Percentiles rank a stretch among this genome's conserved stretches.
These are phyloP conservation scores for Cyclostephanos invisitatus DNA, from an alignment of 108 stramenopile species.

Conservation along the genomic window DNA sequence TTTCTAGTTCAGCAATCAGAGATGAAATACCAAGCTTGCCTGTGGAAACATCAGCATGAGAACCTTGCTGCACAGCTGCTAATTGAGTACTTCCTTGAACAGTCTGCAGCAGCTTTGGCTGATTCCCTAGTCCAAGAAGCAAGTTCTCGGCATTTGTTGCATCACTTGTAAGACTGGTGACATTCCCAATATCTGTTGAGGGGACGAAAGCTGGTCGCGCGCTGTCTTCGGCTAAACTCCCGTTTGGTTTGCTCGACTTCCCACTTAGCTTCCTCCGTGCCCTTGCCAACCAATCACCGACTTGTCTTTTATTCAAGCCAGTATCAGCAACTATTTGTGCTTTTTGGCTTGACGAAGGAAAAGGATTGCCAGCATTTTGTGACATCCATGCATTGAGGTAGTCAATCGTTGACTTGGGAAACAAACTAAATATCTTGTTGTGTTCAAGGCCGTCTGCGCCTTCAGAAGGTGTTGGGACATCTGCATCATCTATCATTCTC, in stretches of 20 bases:
- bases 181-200: not conserved
- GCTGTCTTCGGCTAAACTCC: not conserved
- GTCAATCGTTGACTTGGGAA: conserved; percentile 27
- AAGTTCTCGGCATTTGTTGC: conserved; percentile 1
- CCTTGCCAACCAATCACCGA: conserved; percentile 42
- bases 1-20: not conserved
- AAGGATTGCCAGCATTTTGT: conserved; percentile 29
- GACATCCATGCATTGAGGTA: conserved; percentile 44
- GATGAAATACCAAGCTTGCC: conserved; percentile 4
- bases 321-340: conserved; percentile 33
- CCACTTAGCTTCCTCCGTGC: conserved; percentile 35
- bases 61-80: not conserved
- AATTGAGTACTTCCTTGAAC: not conserved
- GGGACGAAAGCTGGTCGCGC: not conserved
- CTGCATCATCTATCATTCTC: not conserved
- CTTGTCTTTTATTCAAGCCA: conserved; percentile 39
- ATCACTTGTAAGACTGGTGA: not conserved
- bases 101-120: conserved; percentile 7
- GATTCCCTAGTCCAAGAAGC: conserved; percentile 9
- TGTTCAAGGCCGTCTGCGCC: not conserved
- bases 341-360: conserved; percentile 31
- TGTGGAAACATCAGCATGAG: not conserved
- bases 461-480: not conserved
- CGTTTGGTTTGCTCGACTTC: not conserved
- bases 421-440: conserved; percentile 16